Base-by-base conservation (phyloP, 768 basidiomycete species). In the Tricholoma bakamatsutake region DNA sequence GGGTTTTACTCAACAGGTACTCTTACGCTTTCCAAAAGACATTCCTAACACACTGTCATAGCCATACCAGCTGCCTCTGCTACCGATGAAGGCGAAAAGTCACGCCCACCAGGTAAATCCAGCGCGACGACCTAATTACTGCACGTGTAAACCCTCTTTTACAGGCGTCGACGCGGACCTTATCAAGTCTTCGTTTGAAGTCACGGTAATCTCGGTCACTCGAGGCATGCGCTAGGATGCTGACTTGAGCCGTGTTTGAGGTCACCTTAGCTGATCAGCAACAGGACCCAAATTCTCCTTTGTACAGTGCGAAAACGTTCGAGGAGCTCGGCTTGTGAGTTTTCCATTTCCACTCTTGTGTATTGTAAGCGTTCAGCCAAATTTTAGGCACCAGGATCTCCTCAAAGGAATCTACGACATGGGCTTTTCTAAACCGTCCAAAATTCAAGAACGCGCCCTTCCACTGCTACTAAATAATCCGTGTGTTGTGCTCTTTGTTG, bases 181-280 rank as follows among this genome's bases (percentile, higher is more conserved):
- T 35, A 79, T 91, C 63, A 80, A 83, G 58, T 86, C 88, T n/a
- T 84, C 81, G 24, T 93, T 90, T 65, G 89, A 93, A 71, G 90
- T 93, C 59, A 79, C 81, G 63, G 90, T 91, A 67, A 54, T 85
- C 70, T 8, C 10, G 28, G 12, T 17, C 28, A 17, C 30, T 48
- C 28, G 3, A 31, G 3, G n/a, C 28, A 12, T n/a, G 27, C 5
- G 15, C 9, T n/a, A 17, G 30, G 21, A 4, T 24, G 27, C 28
- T 30, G 12, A 51, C 59, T 43, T 30, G 45, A 52, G 18, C 48
- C 24, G 33, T 56, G 18, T 24, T 57, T 30, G 63, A 93, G 93
- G 94, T 99, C 59, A 98, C 94, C 17, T 80, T 98, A 56, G 94
- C 94, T 50, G 95, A 98, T 73, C 92, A 96, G 67, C 97, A 98